Evolutionary conservation across 352 stramenopile species (phyloP).

Genomic region (Phytophthora podocarpi): DNA sequence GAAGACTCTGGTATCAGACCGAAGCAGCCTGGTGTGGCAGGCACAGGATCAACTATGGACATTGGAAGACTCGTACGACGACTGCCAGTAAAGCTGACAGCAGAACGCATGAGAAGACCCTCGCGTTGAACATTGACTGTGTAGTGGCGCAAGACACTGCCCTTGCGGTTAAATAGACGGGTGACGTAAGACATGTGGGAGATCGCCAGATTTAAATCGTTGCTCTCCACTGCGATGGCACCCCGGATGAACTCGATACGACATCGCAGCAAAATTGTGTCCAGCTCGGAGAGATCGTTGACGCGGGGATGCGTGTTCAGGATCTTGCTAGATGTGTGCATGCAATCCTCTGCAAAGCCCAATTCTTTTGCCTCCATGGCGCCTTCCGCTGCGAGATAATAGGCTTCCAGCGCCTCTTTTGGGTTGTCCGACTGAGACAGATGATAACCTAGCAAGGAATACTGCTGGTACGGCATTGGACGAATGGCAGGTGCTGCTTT

Average conservation of each 20-base stretch:
- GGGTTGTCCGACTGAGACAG: slow-evolving; percentile 59
- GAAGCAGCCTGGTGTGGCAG: slow-evolving; percentile 16
- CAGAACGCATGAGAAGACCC: slow-evolving; percentile 28
- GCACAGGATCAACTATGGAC: slow-evolving; percentile 10
- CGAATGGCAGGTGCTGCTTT: slow-evolving; percentile 1
- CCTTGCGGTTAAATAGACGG: slow-evolving; percentile 66
- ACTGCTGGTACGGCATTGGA: slow-evolving; percentile 56
- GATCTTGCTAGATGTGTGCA: slow-evolving; percentile 77
- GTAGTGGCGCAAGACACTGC: slow-evolving; percentile 58
- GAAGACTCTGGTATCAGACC: slow-evolving; percentile 1
- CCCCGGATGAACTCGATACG: slow-evolving; percentile 81
- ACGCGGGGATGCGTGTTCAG: slow-evolving; percentile 48
- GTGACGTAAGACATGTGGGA: slow-evolving; percentile 72
- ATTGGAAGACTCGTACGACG: slow-evolving; percentile 33
- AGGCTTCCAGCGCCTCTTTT: slow-evolving; percentile 61
- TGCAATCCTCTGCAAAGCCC: slow-evolving; percentile 72
- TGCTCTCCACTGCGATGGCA: slow-evolving; percentile 72
- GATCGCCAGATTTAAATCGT: slow-evolving; percentile 66
- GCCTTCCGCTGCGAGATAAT: slow-evolving; percentile 62
- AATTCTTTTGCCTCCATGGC: slow-evolving; percentile 63
- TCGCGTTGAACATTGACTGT: slow-evolving; percentile 50
- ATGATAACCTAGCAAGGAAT: slow-evolving; percentile 70
- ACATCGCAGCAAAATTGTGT: slow-evolving; percentile 62
- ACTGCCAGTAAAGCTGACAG: slow-evolving; percentile 22
- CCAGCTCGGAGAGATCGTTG: slow-evolving; percentile 58